Base-by-base conservation (phyloP, 1,284 basidiomycete species). In the Trichosporon ovoides region DNA sequence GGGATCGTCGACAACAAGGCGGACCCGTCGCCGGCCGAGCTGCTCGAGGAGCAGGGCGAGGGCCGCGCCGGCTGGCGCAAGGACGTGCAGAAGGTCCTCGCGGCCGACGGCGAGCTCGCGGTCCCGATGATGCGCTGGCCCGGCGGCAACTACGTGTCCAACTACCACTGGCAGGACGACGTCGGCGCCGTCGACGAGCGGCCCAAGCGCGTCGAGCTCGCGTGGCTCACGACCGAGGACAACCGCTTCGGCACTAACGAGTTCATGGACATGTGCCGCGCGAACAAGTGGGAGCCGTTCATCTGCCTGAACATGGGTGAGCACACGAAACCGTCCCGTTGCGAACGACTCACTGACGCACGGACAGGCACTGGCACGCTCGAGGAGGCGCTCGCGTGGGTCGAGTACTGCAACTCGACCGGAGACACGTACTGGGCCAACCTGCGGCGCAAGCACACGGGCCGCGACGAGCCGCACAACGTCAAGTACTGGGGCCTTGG, bases 91-190 rank as follows among this genome's bases (percentile, higher is more conserved):
- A 77, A 80, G 24, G 78, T 80, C 14, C 67, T 85, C 49, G 71
- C 73, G 13, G 81, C 79, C 63, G 80, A 82, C 54, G 69, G 65
- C 16, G 68, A 71, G 34, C 75, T 85, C 36, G 77, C 80, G 35
- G 77, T 83, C n/a, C 83, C 83, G 1, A 69, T 85, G 57, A 78
- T 84, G 40, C 69, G 84, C 49, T 85, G 83, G 78, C 84, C 84
- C 1, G 84, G 83, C 20, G 72, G 74, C 49, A 76, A 76, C 68
- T 76, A 69, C 62, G 75, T 72, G 20, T 83, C 81, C 64, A 83
- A 83, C 61, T 85, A 85, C 70, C 80, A 82, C 48, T 86, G 84
- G 84, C 81, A 84, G 72, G 83, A 85, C 71, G 84, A 83, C 2
- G 78, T 85, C 36, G 83, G 84, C 0, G 83, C 84, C 11, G 78